Evolutionary conservation across 805 yeast species (phyloP).

Genomic region (Metschnikowia rubicola): DNA sequence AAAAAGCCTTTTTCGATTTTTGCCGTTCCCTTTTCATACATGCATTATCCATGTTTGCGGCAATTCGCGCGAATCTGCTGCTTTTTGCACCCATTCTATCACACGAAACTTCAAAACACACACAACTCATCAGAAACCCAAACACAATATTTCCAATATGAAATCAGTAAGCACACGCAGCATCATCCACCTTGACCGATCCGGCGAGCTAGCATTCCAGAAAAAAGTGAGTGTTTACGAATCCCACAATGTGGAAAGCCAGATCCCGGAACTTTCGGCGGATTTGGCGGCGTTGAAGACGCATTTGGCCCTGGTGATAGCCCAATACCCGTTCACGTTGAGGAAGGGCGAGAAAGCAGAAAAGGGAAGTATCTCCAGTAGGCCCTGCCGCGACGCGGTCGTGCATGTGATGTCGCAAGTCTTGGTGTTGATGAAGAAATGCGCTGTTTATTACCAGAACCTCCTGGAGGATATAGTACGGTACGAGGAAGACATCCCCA

Average conservation of each 20-base stretch:
- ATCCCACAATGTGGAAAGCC: background rate
- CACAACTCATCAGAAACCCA: no score
- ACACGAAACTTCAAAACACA: background rate
- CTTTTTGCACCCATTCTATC: constrained; percentile 1
- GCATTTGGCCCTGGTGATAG: constrained; percentile 6
- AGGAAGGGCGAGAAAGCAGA: constrained; percentile 1
- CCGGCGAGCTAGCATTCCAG: constrained; percentile 10
- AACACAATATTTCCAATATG: background rate
- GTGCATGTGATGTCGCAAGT: constrained; percentile 7
- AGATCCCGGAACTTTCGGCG: constrained; percentile 4
- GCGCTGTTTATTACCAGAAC: constrained; percentile 7
- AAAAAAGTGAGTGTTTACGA: constrained; percentile 6
- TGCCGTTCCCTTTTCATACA: background rate
- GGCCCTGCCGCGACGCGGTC: constrained; percentile 6
- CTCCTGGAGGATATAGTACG: constrained; percentile 1
- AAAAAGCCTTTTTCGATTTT: background rate
- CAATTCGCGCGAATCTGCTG: constrained; percentile 1
- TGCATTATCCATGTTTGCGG: background rate
- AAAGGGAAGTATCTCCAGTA: constrained; percentile 3
- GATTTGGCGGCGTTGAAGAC: constrained; percentile 6
- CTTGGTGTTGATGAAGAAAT: constrained; percentile 8
- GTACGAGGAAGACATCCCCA: constrained; percentile 4
- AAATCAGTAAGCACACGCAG: background rate
- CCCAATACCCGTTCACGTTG: constrained; percentile 4
- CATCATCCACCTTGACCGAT: constrained; percentile 4